Base-by-base conservation (phyloP, 768 basidiomycete species). In the Ramaria sp. region DNA sequence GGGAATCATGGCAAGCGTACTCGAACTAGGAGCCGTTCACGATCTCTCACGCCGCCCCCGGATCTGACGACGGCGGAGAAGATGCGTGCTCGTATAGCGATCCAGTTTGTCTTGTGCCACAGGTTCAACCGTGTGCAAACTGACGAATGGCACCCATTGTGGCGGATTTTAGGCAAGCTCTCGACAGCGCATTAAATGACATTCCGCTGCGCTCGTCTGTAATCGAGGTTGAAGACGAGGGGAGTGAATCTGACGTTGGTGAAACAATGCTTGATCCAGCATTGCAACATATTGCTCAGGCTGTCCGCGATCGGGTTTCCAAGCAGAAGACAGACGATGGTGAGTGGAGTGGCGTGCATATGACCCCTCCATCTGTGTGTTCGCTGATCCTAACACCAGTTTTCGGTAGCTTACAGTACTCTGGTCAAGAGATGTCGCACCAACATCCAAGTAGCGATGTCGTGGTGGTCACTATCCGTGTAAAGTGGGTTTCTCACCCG, bases 1-100 rank as follows among this genome's bases (percentile, higher is more conserved):
- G 15, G 71, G 76, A 25, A 70, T 71, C 20, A 49, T 72, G 22
- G 72, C 27, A 76, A 75, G 57, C 73, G 75, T 56, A 69, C 73
- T 53, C 68, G 73, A 37, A 61, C 69, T 38, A 75, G 81, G 43
- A 82, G 78, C 63, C 80, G 81, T 37, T 88, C 85, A 28, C 69
- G 73, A 22, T 90, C 87, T 3, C 76, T 89, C 37, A 90, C 87
- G 0, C 87, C 88, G 1, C 87, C 87, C 4, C 88, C 87, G 0
- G 71, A 70, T 34, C 65, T 88, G 13, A 69, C 83, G 2, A 62
- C 66, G 9, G 69, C 78, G 28, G 75, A 80, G 53, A 69, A 82
- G 0, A 73, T 78, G 60, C 72, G 73, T 52, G 81, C 84, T 13
- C 76, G 74, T 38, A 70, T 76, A 34, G 66, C 85, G 16, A 77